Percentiles rank a stretch among this genome's conserved stretches.
These are phyloP conservation scores for Gentiana straminea DNA, from an alignment of 257 asterid species.

Conservation along the genomic window DNA sequence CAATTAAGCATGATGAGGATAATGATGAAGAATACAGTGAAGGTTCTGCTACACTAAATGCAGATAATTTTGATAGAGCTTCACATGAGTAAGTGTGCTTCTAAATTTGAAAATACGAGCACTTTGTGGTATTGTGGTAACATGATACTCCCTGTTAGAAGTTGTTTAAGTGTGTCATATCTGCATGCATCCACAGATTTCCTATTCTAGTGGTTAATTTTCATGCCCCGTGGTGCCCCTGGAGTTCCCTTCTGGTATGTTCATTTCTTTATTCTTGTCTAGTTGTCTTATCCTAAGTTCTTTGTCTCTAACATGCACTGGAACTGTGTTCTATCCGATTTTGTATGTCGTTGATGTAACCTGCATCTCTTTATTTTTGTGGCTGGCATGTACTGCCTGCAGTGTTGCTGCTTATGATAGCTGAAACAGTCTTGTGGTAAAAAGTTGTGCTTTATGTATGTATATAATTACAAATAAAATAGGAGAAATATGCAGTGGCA, in stretches of 20 bases:
- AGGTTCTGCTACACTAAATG: conserved; percentile 65
- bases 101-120: not conserved
- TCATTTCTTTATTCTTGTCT: conserved; percentile 8
- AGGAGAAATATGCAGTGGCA: no score
- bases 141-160: not conserved
- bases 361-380: no score
- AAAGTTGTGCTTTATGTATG: no score
- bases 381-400: no score
- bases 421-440: no score
- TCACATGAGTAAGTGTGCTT: conserved; percentile 61
- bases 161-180: conserved; percentile 13
- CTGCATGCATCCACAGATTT: conserved; percentile 39
- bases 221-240: conserved; percentile 93
- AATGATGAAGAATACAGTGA: conserved; percentile 72
- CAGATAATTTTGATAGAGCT: conserved; percentile 62
- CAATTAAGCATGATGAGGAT: conserved; percentile 71
- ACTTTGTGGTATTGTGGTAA: not conserved
- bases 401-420: no score
- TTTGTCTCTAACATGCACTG: no score
- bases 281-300: no score
- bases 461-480: no score
- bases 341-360: no score
- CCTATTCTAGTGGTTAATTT: conserved; percentile 79
- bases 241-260: conserved; percentile 88
- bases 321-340: no score